Percentiles rank a stretch among this genome's conserved stretches.
Evolutionary conservation across 2,329 filamentous ascomycete species (phyloP).

Genomic region (Hypoxylon sp.): DNA sequence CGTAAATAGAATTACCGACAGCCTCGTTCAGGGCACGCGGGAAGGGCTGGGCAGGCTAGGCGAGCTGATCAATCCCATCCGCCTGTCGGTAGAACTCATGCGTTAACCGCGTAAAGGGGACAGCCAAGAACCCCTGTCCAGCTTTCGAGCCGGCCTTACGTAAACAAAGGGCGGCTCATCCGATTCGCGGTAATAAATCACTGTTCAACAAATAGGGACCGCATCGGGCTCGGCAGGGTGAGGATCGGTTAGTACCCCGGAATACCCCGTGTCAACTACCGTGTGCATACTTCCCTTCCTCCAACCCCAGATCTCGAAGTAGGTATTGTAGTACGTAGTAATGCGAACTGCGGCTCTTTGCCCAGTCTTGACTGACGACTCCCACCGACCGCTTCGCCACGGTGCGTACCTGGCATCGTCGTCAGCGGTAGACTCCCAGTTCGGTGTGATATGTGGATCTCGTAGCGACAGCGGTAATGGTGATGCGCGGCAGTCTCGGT

Average conservation of each 20-base stretch:
- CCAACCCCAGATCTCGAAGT: conserved; percentile 7
- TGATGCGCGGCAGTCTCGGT: conserved; percentile 30
- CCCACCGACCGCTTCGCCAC: conserved; percentile 18
- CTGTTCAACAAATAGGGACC: conserved; percentile 26
- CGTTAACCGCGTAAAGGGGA: conserved; percentile 6
- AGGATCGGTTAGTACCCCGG: conserved; percentile 34
- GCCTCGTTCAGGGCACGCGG: conserved; percentile 27
- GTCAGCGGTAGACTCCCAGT: conserved; percentile 20
- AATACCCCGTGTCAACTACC: conserved; percentile 24
- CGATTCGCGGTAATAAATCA: conserved; percentile 31
- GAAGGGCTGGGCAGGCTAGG: conserved; percentile 24
- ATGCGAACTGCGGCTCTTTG: conserved; percentile 11
- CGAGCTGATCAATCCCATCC: conserved; percentile 17
- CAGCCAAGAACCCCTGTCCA: conserved; percentile 26
- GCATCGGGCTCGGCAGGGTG: conserved; percentile 44
- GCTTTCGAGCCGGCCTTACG: conserved; percentile 35
- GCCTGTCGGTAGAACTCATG: conserved; percentile 24
- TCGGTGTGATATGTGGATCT: conserved; percentile 4
- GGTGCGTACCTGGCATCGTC: conserved; percentile 25
- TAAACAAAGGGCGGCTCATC: conserved; percentile 38
- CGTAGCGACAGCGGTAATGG: conserved; percentile 30
- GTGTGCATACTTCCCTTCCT: conserved; percentile 7
- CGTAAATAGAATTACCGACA: conserved; percentile 25
- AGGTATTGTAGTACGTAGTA: conserved; percentile 7
- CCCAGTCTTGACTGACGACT: conserved; percentile 2